Base-by-base conservation (phyloP, 2,329 filamentous ascomycete species). In the Alternaria consortialis region DNA sequence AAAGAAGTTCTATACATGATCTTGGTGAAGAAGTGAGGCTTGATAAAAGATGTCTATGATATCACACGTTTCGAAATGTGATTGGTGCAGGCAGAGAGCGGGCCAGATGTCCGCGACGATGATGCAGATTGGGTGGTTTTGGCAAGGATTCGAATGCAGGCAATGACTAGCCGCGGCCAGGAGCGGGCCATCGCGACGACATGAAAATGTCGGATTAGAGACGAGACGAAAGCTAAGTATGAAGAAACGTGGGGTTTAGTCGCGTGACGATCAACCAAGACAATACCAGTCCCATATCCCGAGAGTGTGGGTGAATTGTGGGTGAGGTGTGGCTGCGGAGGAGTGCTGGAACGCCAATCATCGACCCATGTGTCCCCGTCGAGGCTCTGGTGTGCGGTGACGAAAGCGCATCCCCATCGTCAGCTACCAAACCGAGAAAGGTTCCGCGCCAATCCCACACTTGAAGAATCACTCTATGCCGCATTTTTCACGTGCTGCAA, bases 361-460 rank as follows among this genome's bases (percentile, higher is more conserved):
- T 53, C 17, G 20, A 20, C 15, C 48, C 59, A 62, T 58, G 56
- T 58, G 59, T 47, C 31, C 15, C 27, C 31, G 34, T 9, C n/a
- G n/a, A 11, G 12, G 40, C 27, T 23, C 50, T 32, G 15, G 46
- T 47, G 42, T 37, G 50, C 50, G 29, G 43, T 58, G 59, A 62
- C 59, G 59, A 54, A 47, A 46, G 50, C 53, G 43, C 59, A 56
- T 46, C 50, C 54, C 40, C 54, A 60, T 20, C 12, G 20, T 43
- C 27, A 42, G 53, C 37, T 39, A 46, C 46, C 27, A 59, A 40
- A 34, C 53, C 29, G 31, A 57, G 32, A 54, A 48, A 51, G n/a
- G 40, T 40, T 39, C 54, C 40, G 51, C 58, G 53, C 62, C 58
- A 62, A 60, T 66, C 62, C 55, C 56, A 58, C 46, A 43, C 57